phyloP scores from a whole-genome alignment of 2,329 filamentous ascomycete species.

The Periconia sp. region DNA sequence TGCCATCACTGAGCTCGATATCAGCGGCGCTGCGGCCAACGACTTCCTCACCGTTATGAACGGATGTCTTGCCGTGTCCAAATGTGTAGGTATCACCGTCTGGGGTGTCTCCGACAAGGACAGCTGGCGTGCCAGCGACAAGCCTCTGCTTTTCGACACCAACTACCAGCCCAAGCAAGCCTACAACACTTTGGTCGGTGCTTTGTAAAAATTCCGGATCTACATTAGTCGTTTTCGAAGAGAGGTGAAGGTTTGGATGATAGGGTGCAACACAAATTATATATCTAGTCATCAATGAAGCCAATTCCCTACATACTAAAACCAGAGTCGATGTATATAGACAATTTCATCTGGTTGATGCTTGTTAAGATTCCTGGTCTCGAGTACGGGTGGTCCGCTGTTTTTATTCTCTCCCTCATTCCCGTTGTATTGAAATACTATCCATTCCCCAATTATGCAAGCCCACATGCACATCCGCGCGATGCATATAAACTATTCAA shows the following conservation, averaged over 20 bases:
- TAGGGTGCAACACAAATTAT: not conserved
- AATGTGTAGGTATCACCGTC: constrained; percentile 41
- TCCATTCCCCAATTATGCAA: too few relatives aligned
- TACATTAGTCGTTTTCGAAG: not conserved
- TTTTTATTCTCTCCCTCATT: too few relatives aligned
- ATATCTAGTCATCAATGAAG: too few relatives aligned
- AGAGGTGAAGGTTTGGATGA: not conserved
- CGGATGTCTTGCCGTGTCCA: constrained; percentile 35
- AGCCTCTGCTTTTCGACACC: constrained; percentile 34
- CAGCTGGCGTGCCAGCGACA: constrained; percentile 40
- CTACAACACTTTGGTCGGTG: not conserved
- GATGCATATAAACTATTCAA: too few relatives aligned
- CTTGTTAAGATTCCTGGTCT: too few relatives aligned
- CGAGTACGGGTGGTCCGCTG: too few relatives aligned
- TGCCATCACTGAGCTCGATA: constrained; percentile 64
- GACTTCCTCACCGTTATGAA: constrained; percentile 45
- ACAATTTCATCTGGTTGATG: too few relatives aligned
- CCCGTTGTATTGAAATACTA: too few relatives aligned
- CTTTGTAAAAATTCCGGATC: not conserved
- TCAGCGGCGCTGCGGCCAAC: constrained; percentile 40
- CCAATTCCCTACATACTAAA: too few relatives aligned
- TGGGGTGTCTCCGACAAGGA: constrained; percentile 51
- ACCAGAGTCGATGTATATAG: too few relatives aligned
- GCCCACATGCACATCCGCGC: too few relatives aligned
- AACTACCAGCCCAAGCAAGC: constrained; percentile 31